Evolutionary conservation across 2,329 filamentous ascomycete genomes (phyloP), one percentile per base, ranked within the genome.

Genomic region (Penicillium concentricum): DNA sequence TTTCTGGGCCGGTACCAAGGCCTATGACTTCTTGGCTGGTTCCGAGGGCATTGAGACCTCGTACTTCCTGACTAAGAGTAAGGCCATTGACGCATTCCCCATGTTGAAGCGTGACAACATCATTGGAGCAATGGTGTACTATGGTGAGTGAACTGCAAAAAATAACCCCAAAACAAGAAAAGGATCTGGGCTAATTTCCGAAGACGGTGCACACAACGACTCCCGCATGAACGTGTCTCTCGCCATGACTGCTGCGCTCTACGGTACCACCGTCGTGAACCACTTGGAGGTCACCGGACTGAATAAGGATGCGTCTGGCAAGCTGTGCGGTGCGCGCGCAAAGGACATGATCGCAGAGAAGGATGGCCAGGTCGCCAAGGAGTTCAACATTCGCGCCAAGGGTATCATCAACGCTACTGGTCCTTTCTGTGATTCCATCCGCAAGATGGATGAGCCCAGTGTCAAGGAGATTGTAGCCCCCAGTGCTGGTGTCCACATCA

Each of bases 211-310:
- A 30, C 91, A 96, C 77, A 96, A 96, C 70, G 91, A 96, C 74
- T 94, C 91, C 20, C 85, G 91, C 48, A 95, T 96, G 91, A 95
- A 95, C 70, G 88, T 94, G 28, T 92, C 90, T 9, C 81, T 95
- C 56, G 91, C 90, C 20, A 90, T 93, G 85, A 95, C 91, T 18
- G 90, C 91, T 54, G 90, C 91, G n/a, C 78, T 95, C 42, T 95
- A 94, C 71, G 91, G 91, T 32, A 85, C 87, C 54, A 95, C 90
- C 4, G 84, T 94, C 38, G 84, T 91, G 58, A 95, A 93, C 74
- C 89, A 96, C 74, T 79, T 91, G 68, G 89, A 94, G 73, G 90
- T 95, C 52, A 92, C 87, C 6, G 79, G 82, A 41, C 80, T 96
- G 38, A 82, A 88, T 61, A 95, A 93, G 74, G 87, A 93, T 70